These are phyloP conservation scores for Jasminum sambac DNA, from an alignment of 257 asterid species.

Conservation along the genomic window DNA sequence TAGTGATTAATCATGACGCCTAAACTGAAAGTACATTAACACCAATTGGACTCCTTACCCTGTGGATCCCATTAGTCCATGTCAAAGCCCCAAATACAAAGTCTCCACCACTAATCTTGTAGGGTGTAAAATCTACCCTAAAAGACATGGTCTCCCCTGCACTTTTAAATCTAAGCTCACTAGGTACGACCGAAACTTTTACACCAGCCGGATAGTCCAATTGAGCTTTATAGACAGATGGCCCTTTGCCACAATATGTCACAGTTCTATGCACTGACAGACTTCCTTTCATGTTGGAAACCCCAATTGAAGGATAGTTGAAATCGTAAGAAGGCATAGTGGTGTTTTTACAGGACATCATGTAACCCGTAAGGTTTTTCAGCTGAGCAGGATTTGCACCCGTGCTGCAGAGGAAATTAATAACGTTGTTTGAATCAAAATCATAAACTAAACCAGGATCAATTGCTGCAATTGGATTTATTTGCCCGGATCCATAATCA, in stretches of 20 bases:
- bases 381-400: conserved; percentile 57
- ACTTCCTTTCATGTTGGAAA: conserved; percentile 46
- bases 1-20: not conserved
- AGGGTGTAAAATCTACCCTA: conserved; percentile 37
- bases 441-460: conserved; percentile 63
- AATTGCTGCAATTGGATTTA: conserved; percentile 55
- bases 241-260: conserved; percentile 52
- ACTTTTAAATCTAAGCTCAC: conserved; percentile 31
- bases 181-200: conserved; percentile 43
- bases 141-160: conserved; percentile 41
- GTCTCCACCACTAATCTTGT: conserved; percentile 36
- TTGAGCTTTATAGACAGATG: conserved; percentile 37
- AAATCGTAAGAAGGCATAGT: conserved; percentile 37
- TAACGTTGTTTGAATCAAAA: conserved; percentile 35
- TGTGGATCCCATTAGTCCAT: conserved; percentile 53
- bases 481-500: conserved; percentile 60
- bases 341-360: conserved; percentile 34
- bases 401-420: conserved; percentile 56
- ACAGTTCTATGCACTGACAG: conserved; percentile 49
- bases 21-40: conserved; percentile 40
- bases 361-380: conserved; percentile 46
- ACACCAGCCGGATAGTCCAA: conserved; percentile 49
- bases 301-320: conserved; percentile 68
- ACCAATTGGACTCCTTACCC: conserved; percentile 55
- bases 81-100: conserved; percentile 50